Conservation (phyloP, 2,329 filamentous ascomycete genomes). For the Davidsoniella eucalypti region DNA sequence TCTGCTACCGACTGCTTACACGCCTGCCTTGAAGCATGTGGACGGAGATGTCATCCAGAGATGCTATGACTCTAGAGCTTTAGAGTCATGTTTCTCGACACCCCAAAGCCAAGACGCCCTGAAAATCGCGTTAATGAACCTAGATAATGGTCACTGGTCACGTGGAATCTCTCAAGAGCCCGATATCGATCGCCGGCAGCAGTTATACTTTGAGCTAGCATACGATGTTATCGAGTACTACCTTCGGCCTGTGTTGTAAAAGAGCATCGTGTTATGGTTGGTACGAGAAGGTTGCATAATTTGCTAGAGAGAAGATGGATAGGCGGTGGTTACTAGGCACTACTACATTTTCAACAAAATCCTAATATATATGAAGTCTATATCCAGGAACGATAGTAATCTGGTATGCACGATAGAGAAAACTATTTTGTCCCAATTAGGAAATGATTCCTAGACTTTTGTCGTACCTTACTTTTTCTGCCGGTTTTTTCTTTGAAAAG, state of each 20-base stretch:
- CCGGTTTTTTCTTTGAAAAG: too few species aligned
- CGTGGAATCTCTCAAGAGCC: conserved; percentile 17
- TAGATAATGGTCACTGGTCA: conserved; percentile 31
- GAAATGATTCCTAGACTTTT: too few species aligned
- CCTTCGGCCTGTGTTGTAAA: conserved; percentile 32
- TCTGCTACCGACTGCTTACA: conserved; percentile 20
- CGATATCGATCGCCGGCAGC: conserved; percentile 15
- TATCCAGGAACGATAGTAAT: too few species aligned
- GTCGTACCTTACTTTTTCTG: too few species aligned
- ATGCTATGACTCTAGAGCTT: conserved; percentile 29
- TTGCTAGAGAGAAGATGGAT: not conserved
- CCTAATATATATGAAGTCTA: too few species aligned
- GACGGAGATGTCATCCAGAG: conserved; percentile 48
- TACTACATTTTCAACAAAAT: too few species aligned
- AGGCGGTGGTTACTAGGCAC: not conserved
- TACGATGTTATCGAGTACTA: conserved; percentile 40
- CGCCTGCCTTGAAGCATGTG: conserved; percentile 38
- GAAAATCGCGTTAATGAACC: too few species aligned
- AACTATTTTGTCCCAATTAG: too few species aligned
- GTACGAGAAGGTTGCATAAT: too few species aligned
- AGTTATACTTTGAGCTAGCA: conserved; percentile 29
- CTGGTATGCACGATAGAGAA: too few species aligned
- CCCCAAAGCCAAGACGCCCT: too few species aligned
- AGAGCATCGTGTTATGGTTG: not conserved
- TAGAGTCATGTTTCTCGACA: conserved; percentile 27